A percentile compares a stretch with the other conserved stretches of the same genome.
phyloP scores from a whole-genome alignment of 2,329 filamentous ascomycete species.

The Aspergillus floridensis region DNA sequence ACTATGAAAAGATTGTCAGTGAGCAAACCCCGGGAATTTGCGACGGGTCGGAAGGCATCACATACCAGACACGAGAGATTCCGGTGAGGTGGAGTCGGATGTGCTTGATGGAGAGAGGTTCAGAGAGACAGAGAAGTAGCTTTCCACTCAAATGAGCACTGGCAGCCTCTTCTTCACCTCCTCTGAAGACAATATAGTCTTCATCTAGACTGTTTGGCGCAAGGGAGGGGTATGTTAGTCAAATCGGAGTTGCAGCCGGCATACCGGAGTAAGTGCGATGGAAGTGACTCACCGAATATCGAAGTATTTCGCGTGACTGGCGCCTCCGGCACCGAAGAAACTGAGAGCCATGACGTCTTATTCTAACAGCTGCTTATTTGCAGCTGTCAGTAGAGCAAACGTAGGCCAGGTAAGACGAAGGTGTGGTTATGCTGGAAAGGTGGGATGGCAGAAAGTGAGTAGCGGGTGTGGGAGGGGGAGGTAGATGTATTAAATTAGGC shows the following conservation, averaged over 20 bases:
- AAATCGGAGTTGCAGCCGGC: constrained; percentile 7
- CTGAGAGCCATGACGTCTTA: constrained; percentile 43
- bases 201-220: constrained; percentile 62
- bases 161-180: constrained; percentile 70
- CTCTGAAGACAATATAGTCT: constrained; percentile 76
- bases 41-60: constrained; percentile 16
- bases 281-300: constrained; percentile 44
- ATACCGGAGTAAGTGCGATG: constrained; percentile 14
- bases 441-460: neutral
- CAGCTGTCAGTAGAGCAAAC: constrained; percentile 15
- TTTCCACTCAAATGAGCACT: constrained; percentile 72
- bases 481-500: constrained; percentile 5
- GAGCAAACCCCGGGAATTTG: neutral
- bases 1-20: constrained; percentile 17
- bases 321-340: constrained; percentile 43
- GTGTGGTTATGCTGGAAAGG: neutral
- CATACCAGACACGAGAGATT: constrained; percentile 66
- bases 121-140: constrained; percentile 69
- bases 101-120: constrained; percentile 68
- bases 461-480: neutral
- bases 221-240: constrained; percentile 18
- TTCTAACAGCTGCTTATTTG: constrained; percentile 21
- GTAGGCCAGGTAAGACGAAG: neutral
- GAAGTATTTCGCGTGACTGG: constrained; percentile 49
- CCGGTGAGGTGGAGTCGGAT: constrained; percentile 70